Evolutionary conservation across 73 alveolate species (phyloP), one percentile per base, ranked within the genome.

Genomic region (Urostyla sp.): DNA sequence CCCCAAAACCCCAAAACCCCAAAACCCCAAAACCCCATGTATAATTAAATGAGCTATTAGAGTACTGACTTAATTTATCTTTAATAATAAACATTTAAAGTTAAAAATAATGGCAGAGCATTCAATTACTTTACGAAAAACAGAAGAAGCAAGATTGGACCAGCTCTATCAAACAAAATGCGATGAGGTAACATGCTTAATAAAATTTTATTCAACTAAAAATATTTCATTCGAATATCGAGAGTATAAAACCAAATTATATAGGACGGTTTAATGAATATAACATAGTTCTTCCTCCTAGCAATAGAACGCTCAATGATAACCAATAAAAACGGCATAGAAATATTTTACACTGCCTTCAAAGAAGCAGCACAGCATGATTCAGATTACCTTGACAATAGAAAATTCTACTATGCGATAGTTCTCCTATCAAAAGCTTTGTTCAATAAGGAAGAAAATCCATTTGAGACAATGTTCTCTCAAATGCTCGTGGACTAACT

Each of bases 381-480:
- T 0, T 54, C 52, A 45, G 87, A 30, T 2, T 34, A 40, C 74
- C 26, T 88, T 23, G 91, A 83, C 38, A 83, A 88, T 38, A 58
- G 83, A 24, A 72, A 76, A 48, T 88, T 88, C 78, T 73, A 69
- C 57, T 88, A 83, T 46, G 92, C 95, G 18, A 84, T 88, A 26
- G 67, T 81, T 18, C 79, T 82, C 27, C 79, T 89, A 5, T 69
- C 91, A 15, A 80, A 87, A 73, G 83, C 76, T 0, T 34, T 89
- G 5, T 89, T 44, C 75, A 67, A 53, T 16, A 54, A 89, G 0
- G 96, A 89, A 40, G 75, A 61, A 0, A 56, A 83, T 45, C 96
- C 96, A n/a, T 72, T 89, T 48, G 96, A 89, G 37, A 67, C 85
- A 3, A 89, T 89, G 92, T 84, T 89, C 66, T 43, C 93, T 18